These are phyloP conservation scores for Sclerotinia sclerotiorum DNA, from an alignment of 2,329 filamentous ascomycete genomes.

Conservation along the genomic window DNA sequence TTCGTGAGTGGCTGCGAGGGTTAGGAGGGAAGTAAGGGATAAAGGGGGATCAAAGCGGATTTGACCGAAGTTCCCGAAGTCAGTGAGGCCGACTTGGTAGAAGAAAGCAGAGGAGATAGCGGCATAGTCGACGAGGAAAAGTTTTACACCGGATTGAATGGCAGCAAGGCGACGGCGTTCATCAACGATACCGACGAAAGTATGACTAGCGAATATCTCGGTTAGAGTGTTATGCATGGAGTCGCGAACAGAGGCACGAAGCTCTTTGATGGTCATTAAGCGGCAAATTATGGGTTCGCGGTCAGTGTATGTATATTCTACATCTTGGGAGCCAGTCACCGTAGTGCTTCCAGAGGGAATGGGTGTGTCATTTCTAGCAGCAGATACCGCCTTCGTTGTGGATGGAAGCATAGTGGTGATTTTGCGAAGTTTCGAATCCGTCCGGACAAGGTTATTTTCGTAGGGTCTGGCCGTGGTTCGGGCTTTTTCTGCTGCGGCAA, in stretches of 20 bases:
- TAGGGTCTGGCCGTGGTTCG: constrained; percentile 62
- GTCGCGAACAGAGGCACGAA: constrained; percentile 78
- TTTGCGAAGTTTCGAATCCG: constrained; percentile 84
- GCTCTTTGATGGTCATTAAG: constrained; percentile 79
- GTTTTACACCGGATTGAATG: constrained; percentile 86
- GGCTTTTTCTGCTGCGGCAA: constrained; percentile 21
- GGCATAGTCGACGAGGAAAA: constrained; percentile 92
- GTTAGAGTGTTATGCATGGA: constrained; percentile 82
- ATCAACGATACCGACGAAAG: constrained; percentile 92
- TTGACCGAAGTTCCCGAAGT: constrained; percentile 90
- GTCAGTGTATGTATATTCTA: constrained; percentile 71
- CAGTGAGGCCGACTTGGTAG: constrained; percentile 90
- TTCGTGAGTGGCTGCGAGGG: constrained; percentile 71
- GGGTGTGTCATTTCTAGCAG: constrained; percentile 32
- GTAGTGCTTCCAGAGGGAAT: constrained; percentile 22
- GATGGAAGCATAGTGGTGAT: constrained; percentile 94
- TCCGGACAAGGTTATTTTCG: constrained; percentile 87
- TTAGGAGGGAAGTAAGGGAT: constrained; percentile 67
- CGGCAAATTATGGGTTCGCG: constrained; percentile 69
- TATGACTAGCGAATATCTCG: constrained; percentile 82
- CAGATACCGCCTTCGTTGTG: constrained; percentile 37
- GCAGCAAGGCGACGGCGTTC: constrained; percentile 83
- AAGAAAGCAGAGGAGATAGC: constrained; percentile 85
- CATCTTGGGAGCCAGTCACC: constrained; percentile 45
- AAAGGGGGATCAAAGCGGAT: constrained; percentile 80